Evolutionary conservation across 495 filamentous ascomycete genomes (phyloP).

Genomic region (Penicilliopsis zonata): DNA sequence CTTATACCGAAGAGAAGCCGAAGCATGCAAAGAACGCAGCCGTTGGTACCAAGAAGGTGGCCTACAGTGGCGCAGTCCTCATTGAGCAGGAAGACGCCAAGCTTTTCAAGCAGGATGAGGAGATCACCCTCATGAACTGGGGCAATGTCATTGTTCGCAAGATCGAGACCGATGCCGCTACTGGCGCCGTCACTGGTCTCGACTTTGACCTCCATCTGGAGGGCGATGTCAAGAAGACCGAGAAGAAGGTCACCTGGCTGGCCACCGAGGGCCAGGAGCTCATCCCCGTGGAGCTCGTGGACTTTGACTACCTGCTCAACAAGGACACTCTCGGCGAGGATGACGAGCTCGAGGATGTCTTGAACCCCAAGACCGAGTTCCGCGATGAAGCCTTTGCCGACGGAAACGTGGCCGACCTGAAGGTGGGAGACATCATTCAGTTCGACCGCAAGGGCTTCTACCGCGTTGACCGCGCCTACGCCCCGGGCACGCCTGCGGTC

Average conservation of each 20-base stretch:
- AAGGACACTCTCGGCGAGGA: slow-evolving; percentile 82
- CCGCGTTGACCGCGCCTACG: slow-evolving; percentile 54
- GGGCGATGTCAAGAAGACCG: slow-evolving; percentile 86
- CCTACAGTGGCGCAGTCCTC: slow-evolving; percentile 56
- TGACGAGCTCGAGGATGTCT: slow-evolving; percentile 67
- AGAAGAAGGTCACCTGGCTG: slow-evolving; percentile 93
- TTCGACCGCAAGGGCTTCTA: slow-evolving; percentile 91
- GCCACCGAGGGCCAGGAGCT: slow-evolving; percentile 61
- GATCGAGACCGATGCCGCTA: slow-evolving; percentile 44
- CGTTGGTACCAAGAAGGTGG: slow-evolving; percentile 74
- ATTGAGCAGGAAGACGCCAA: slow-evolving; percentile 81
- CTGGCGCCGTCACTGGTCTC: slow-evolving; percentile 48
- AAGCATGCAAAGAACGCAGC: slow-evolving; percentile 80
- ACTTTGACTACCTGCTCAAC: slow-evolving; percentile 86
- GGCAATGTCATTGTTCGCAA: slow-evolving; percentile 80
- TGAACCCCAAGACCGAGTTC: slow-evolving; percentile 65
- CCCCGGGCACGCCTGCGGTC: slow-evolving; percentile 51
- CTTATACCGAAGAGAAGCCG: slow-evolving; percentile 62
- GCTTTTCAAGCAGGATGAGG: slow-evolving; percentile 71
- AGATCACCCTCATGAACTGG: slow-evolving; percentile 94
- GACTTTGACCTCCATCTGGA: slow-evolving; percentile 72
- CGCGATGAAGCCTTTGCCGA: slow-evolving; percentile 68
- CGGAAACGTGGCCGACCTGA: slow-evolving; percentile 61
- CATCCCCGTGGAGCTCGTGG: slow-evolving; percentile 71
- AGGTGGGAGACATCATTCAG: slow-evolving; percentile 80